Conservation (phyloP, 164 flowering plant genomes). For the Cinnamomum micranthum region DNA sequence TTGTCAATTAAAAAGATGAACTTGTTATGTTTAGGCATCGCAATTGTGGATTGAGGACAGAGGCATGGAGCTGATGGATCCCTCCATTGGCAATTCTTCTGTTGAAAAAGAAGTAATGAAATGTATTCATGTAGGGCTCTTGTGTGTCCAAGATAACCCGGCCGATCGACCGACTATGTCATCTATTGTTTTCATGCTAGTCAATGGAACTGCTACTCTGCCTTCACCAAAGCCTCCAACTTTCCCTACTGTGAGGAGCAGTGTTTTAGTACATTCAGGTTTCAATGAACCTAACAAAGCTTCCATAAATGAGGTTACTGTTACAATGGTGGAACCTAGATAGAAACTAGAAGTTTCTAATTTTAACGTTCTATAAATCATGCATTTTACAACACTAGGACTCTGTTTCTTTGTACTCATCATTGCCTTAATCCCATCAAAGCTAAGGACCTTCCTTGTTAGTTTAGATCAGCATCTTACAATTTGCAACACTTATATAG, state of each 20-base stretch:
- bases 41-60: background rate
- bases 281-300: background rate
- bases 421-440: too few relatives aligned
- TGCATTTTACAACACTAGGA: too few relatives aligned
- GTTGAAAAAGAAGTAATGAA: background rate
- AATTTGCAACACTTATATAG: too few relatives aligned
- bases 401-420: too few relatives aligned
- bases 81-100: background rate
- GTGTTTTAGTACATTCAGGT: background rate
- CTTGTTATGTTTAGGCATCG: background rate
- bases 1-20: background rate
- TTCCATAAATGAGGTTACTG: background rate
- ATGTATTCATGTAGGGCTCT: constrained; percentile 1
- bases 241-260: background rate
- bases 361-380: too few relatives aligned
- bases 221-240: background rate
- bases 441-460: too few relatives aligned
- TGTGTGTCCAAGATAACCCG: background rate
- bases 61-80: background rate
- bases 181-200: background rate
- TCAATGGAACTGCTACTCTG: background rate
- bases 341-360: background rate
- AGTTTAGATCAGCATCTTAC: too few relatives aligned
- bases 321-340: background rate
- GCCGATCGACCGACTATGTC: background rate